phyloP scores from a whole-genome alignment of 441 rosid species.

The Mallotus repandus region DNA sequence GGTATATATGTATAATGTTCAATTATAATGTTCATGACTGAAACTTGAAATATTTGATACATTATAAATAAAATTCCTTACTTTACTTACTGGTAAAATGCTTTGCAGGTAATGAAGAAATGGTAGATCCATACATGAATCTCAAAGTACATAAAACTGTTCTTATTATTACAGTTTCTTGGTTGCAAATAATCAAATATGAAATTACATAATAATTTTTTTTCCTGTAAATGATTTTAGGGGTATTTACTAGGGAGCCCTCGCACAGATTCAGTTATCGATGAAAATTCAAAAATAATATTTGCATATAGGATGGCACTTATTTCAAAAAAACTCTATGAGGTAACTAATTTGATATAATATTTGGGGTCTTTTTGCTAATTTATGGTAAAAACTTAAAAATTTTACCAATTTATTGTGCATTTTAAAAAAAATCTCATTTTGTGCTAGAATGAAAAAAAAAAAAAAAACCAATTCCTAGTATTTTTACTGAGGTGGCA shows the following conservation, averaged over 20 bases:
- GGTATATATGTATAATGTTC: conserved; percentile 12
- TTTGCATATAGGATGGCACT: conserved; percentile 33
- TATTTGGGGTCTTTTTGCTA: too few species aligned
- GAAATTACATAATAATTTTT: too few species aligned
- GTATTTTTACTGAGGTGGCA: too few species aligned
- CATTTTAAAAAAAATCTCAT: too few species aligned
- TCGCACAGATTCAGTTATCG: conserved; percentile 14
- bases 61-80: neutral
- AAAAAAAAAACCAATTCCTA: too few species aligned
- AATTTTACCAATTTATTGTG: too few species aligned
- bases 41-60: neutral
- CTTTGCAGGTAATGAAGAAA: conserved; percentile 10
- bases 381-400: too few species aligned
- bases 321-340: conserved; percentile 30
- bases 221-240: conserved; percentile 17
- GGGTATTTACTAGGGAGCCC: conserved; percentile 32
- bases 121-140: neutral
- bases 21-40: neutral
- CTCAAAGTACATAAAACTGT: neutral
- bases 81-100: neutral
- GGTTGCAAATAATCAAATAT: too few species aligned
- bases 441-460: too few species aligned
- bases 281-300: conserved; percentile 19
- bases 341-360: conserved; percentile 9
- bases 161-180: too few species aligned